Base-by-base conservation (phyloP, 805 yeast species). In the Metschnikowia matae region DNA sequence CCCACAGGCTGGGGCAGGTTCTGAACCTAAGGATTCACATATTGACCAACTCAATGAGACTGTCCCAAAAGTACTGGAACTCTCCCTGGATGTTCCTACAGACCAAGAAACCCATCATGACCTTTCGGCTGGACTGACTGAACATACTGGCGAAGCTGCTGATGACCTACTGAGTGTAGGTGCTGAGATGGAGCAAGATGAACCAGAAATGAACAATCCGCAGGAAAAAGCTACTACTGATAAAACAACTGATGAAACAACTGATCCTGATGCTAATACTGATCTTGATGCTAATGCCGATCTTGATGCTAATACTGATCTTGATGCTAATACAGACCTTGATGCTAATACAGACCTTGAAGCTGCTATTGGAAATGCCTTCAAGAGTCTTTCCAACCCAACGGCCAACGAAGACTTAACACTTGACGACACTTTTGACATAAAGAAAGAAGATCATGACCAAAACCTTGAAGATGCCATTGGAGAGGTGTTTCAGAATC, bases 311-410 rank as follows among this genome's bases (percentile, higher is more conserved):
- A 18, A 18, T 18, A 18, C 20, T 2, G 20, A 18, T 3, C 20
- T 18, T 18, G 20, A 18, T 18, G 20, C 20, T 18, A 18, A 18
- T 18, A 18, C 20, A 18, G 29, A 26, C 10, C 29, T 11, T 26
- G 29, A 21, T 10, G 40, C 44, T 18, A 51, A 48, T 6, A 38
- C 47, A 6, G 54, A 48, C 10, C 44, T 47, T 14, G 54, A 48
- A 13, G 62, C 57, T 29, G 70, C 67, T 18, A 68, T 68, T 21
- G 72, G 70, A 4, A 56, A 64, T 44, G 72, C 67, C 3, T 64
- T 68, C 50, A 50, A 49, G 21, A 45, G 47, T 17, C 48, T 54
- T 20, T 42, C 50, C 11, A 48, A 37, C 8, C 6, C 43, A 6
- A 20, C 15, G 13, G 20, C 20, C 8, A 20, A 14, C 5, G n/a